Evolutionary conservation across 2,329 filamentous ascomycete genomes (phyloP).

Genomic region (Clonostachys sp.): DNA sequence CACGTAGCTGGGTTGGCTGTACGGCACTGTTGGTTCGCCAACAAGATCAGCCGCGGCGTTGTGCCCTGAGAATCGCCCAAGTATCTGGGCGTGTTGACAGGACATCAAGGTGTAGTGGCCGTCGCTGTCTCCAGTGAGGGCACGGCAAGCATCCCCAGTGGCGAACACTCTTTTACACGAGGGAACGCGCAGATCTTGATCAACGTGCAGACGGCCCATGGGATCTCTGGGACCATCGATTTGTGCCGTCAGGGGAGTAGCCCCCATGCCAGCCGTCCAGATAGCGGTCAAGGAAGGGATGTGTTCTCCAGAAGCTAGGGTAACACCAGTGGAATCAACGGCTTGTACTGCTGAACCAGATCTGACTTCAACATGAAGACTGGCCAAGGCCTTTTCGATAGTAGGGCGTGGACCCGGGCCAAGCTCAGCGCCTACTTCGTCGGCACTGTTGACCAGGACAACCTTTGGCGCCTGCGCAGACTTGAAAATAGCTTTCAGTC

Average conservation of each 20-base stretch:
- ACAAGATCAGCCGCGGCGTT: slow-evolving; percentile 27
- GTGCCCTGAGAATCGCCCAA: slow-evolving; percentile 25
- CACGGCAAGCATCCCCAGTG: slow-evolving; percentile 25
- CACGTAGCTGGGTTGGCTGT: slow-evolving; percentile 20
- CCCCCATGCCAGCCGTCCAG: slow-evolving; percentile 28
- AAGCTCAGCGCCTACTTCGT: slow-evolving; percentile 21
- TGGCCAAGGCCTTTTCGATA: slow-evolving; percentile 19
- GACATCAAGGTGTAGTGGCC: slow-evolving; percentile 25
- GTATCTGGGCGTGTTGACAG: slow-evolving; percentile 28
- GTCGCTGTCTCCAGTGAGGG: slow-evolving; percentile 8
- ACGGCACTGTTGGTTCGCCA: slow-evolving; percentile 10
- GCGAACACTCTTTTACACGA: slow-evolving; percentile 15
- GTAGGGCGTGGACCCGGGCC: slow-evolving; percentile 21
- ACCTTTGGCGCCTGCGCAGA: slow-evolving; percentile 3
- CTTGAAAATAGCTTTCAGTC: slow-evolving; percentile 12
- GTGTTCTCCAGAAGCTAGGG: slow-evolving; percentile 17
- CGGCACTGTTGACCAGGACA: slow-evolving; percentile 18
- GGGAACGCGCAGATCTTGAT: slow-evolving; percentile 17
- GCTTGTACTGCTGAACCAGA: slow-evolving; percentile 15
- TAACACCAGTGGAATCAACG: slow-evolving; percentile 12
- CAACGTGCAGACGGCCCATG: slow-evolving; percentile 18
- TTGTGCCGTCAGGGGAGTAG: slow-evolving; percentile 21
- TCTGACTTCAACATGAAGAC: slow-evolving; percentile 19
- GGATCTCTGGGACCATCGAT: slow-evolving; percentile 19
- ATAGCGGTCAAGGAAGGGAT: slow-evolving; percentile 24